phyloP scores from a whole-genome alignment of 257 asterid species.

The Rehmannia glutinosa region DNA sequence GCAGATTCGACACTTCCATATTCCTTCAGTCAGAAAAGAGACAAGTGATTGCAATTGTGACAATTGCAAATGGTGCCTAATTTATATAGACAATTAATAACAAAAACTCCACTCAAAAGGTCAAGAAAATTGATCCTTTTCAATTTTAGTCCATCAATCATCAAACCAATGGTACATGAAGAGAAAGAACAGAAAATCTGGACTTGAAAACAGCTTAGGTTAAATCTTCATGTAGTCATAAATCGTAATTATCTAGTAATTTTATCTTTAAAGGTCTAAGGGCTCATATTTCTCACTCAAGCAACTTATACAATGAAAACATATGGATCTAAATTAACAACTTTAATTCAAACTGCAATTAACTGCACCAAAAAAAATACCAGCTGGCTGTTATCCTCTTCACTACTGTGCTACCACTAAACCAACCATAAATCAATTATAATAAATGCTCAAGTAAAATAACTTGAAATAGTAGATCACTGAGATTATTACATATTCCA shows the following conservation, averaged over 20 bases:
- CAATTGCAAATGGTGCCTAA: conserved; percentile 33
- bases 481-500: conserved; percentile 4
- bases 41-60: conserved; percentile 31
- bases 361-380: neutral
- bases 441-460: neutral
- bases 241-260: too few species aligned
- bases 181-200: too few species aligned
- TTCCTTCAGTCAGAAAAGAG: conserved; percentile 66
- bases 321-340: conserved; percentile 18
- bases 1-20: conserved; percentile 95
- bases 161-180: neutral
- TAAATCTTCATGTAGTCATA: too few species aligned
- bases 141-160: conserved; percentile 3
- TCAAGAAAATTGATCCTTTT: neutral
- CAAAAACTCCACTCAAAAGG: conserved; percentile 8
- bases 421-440: neutral
- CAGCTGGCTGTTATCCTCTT: neutral
- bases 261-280: neutral
- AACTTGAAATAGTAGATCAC: neutral
- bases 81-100: neutral
- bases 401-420: neutral
- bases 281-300: conserved; percentile 6
- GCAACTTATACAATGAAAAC: conserved; percentile 10
- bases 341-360: neutral
- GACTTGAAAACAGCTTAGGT: too few species aligned